Evolutionary conservation across 768 basidiomycete genomes (phyloP).

Genomic region (Lentinula sp.): DNA sequence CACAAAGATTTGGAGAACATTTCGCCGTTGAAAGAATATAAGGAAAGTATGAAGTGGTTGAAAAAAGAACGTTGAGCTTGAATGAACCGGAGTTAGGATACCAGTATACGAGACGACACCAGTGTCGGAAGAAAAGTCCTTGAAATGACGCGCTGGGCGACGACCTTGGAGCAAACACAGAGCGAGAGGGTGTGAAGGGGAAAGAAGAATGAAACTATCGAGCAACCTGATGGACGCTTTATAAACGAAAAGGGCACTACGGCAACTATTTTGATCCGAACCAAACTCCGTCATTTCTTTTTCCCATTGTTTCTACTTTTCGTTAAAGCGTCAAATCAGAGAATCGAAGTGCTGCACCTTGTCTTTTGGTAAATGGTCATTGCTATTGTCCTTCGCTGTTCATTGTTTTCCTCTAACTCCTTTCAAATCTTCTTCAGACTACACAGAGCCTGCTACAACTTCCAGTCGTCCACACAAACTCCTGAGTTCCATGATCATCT

Average conservation of each 20-base stretch:
- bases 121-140: conserved; percentile 5
- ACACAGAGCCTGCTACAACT: too few species aligned
- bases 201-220: neutral
- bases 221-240: neutral
- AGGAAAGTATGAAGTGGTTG: neutral
- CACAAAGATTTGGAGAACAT: conserved; percentile 7
- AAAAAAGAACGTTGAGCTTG: conserved; percentile 4
- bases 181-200: neutral
- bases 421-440: neutral
- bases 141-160: conserved; percentile 5
- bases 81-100: neutral
- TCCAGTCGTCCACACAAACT: too few species aligned
- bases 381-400: neutral
- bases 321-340: too few species aligned
- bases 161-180: conserved; percentile 5
- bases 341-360: neutral
- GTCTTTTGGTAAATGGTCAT: neutral
- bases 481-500: too few species aligned
- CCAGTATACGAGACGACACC: conserved; percentile 5
- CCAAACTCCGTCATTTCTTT: neutral
- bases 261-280: neutral
- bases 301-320: neutral
- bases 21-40: conserved; percentile 1
- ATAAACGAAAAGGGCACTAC: neutral
- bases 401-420: neutral